Base-by-base conservation (phyloP, 2,329 filamentous ascomycete genomes). In the Aspergillus transmontanensis region DNA sequence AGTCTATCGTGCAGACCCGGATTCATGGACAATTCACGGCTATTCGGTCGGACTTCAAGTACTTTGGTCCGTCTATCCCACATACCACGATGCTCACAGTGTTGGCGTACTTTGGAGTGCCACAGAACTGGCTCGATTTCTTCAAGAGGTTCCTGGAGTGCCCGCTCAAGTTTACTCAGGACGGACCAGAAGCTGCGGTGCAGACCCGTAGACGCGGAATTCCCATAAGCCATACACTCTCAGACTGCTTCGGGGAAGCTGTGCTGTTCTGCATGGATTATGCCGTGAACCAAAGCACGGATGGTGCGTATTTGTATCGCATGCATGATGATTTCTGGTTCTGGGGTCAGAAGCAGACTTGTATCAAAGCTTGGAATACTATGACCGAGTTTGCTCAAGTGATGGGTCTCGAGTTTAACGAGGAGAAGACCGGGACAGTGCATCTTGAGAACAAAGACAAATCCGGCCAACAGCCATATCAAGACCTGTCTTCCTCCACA, bases 281-380 rank as follows among this genome's bases (percentile, higher is more conserved):
- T 69, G 81, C 87, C 0, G 82, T 90, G 60, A 90, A 89, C 61
- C 83, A 85, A 63, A 75, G 78, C 1, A 87, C 87, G 0, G 65
- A 78, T 6, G 87, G 87, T 0, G 76, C 78, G 1, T 78, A 82
- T n/a, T 74, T 90, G 12, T 88, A 88, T 72, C 85, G 89, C 14
- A 79, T 89, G 43, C 84, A 89, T 58, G 88, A 90, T 65, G 87
- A 90, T 66, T 80, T 90, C 58, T 90, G 87, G 88, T 87, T 90
- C 71, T 90, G 87, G 87, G 83, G 84, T 10, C 80, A 86, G 6
- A 83, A 87, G 55, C 66, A 77, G 3, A 79, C 77, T 3, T 85
- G 84, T n/a, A 79, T 83, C 26, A 80, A 82, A 50, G 88, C 86
- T 0, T 92, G 89, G 89, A 71, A 81, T 21, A 80, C 85, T 0